A percentile compares a stretch with the other conserved stretches of the same genome.
phyloP scores from a whole-genome alignment of 1,284 basidiomycete species.

The Melampsora americana region DNA sequence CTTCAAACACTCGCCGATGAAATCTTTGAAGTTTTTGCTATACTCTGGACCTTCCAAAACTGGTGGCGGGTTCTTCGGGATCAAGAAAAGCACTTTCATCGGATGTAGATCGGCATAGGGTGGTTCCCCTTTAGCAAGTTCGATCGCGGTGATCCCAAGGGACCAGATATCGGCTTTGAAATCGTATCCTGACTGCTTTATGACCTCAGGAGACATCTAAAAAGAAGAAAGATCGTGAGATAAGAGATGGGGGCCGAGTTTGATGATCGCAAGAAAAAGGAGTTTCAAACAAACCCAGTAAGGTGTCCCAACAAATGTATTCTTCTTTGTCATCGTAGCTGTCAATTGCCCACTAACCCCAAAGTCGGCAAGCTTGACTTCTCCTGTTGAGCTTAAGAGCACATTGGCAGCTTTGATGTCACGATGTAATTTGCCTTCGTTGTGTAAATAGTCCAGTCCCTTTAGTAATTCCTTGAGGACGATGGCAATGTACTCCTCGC shows the following conservation, averaged over 20 bases:
- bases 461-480: constrained; percentile 85
- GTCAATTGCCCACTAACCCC: constrained; percentile 98
- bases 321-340: constrained; percentile 70
- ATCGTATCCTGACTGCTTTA: constrained; percentile 98
- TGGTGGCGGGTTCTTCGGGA: constrained; percentile 95
- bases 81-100: constrained; percentile 98
- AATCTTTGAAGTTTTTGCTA: constrained; percentile 87
- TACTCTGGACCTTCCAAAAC: constrained; percentile 75
- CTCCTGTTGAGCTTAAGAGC: constrained; percentile 84
- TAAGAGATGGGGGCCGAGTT: background rate
- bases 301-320: constrained; percentile 87
- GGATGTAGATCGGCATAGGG: constrained; percentile 97
- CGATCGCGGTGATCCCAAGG: constrained; percentile 81
- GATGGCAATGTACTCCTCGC: constrained; percentile 98
- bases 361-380: constrained; percentile 97
- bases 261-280: background rate
- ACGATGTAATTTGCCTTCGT: constrained; percentile 91
- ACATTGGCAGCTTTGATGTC: constrained; percentile 99
- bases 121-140: constrained; percentile 93
- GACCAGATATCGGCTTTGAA: constrained; percentile 87
- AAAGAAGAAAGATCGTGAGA: constrained; percentile 60
- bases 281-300: constrained; percentile 47
- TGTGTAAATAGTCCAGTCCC: constrained; percentile 91
- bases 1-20: constrained; percentile 86
- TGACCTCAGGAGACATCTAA: constrained; percentile 99